Evolutionary conservation across 208 protist species (phyloP).

Genomic region (Leishmania aethiopica): DNA sequence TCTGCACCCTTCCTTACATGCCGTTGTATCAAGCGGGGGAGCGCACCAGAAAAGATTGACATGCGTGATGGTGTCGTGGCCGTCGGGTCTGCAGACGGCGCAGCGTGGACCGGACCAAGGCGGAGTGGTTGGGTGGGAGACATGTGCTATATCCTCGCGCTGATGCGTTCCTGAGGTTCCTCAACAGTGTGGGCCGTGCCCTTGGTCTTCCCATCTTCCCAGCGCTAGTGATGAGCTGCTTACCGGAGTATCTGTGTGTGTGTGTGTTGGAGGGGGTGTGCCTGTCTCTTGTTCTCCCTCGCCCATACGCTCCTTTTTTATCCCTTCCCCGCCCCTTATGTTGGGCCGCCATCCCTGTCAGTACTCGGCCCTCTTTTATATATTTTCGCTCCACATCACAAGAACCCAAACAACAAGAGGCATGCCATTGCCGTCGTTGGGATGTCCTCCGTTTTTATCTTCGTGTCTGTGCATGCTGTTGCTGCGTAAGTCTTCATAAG

Average conservation of each 20-base stretch:
- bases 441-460: neutral
- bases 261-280: neutral
- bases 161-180: neutral
- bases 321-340: conserved; percentile 13
- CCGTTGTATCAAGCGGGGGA: neutral
- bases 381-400: neutral
- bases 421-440: neutral
- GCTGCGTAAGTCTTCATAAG: conserved; percentile 1
- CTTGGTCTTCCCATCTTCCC: neutral
- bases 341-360: neutral
- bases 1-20: neutral
- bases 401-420: neutral
- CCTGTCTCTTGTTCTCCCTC: neutral
- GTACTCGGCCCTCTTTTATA: neutral
- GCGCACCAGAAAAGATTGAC: neutral
- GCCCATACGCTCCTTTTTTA: conserved; percentile 9
- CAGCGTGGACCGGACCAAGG: neutral
- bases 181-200: neutral
- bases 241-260: neutral
- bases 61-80: neutral
- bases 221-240: neutral
- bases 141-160: neutral
- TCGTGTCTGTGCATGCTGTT: neutral
- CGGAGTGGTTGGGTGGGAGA: neutral
- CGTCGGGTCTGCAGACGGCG: neutral